phyloP scores from a whole-genome alignment of 2,329 filamentous ascomycete species.

The Botrytis cinerea region DNA sequence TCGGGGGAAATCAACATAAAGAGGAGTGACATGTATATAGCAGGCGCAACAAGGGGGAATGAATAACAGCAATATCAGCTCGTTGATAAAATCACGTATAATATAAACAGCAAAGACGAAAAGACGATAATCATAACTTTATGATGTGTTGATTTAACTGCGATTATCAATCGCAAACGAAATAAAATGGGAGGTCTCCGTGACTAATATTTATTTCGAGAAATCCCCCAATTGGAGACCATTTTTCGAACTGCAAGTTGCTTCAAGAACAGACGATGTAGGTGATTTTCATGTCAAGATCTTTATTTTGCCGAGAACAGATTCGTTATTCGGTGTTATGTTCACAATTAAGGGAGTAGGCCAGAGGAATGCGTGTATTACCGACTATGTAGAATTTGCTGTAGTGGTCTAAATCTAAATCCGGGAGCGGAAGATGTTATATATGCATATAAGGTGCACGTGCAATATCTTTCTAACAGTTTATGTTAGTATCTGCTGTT shows the following conservation, averaged over 20 bases:
- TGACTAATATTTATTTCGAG: background rate
- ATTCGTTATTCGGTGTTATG: accelerated
- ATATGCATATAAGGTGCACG: no score
- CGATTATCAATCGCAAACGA: background rate
- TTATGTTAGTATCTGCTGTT: no score
- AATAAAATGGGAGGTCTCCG: no score
- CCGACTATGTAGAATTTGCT: no score
- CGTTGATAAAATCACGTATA: accelerated
- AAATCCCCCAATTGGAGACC: no score
- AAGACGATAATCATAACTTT: background rate
- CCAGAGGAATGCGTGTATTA: no score
- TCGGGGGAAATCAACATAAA: background rate
- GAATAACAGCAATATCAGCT: background rate
- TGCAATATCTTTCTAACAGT: no score
- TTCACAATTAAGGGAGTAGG: no score
- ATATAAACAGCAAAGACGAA: background rate
- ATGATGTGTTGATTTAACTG: accelerated
- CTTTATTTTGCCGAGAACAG: background rate
- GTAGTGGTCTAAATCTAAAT: no score
- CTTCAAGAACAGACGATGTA: background rate
- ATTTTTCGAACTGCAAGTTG: background rate
- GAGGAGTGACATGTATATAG: accelerated
- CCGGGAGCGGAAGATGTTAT: no score
- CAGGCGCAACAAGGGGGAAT: accelerated
- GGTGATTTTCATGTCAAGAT: accelerated